Conservation (phyloP, 805 yeast species). For the Metschnikowia amazonensis region DNA sequence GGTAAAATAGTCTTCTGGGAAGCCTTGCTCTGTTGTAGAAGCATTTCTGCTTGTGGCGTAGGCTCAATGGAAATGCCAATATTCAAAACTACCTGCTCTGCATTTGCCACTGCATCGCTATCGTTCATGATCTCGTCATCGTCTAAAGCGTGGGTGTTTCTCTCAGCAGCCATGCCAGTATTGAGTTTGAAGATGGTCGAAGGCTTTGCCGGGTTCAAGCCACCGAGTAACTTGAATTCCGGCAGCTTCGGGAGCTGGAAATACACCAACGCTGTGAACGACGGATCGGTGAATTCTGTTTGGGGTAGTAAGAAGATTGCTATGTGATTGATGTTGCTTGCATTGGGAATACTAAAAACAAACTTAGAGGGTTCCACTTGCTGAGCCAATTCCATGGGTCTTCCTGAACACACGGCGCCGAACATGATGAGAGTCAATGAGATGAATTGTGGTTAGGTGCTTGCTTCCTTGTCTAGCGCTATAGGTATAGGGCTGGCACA, state of each 20-base stretch:
- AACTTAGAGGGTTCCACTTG: constrained; percentile 70
- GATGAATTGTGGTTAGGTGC: neutral
- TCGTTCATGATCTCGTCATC: constrained; percentile 26
- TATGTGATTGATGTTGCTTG: constrained; percentile 68
- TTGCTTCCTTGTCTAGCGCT: neutral
- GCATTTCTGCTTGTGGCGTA: constrained; percentile 56
- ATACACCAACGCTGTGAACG: constrained; percentile 78
- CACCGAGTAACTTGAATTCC: constrained; percentile 65
- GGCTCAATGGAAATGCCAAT: constrained; percentile 95
- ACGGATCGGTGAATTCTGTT: constrained; percentile 57
- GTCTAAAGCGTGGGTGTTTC: constrained; percentile 25
- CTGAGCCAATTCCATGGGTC: constrained; percentile 53
- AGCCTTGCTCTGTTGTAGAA: constrained; percentile 44
- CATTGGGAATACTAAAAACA: constrained; percentile 59
- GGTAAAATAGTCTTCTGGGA: constrained; percentile 21
- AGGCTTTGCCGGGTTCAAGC: constrained; percentile 63
- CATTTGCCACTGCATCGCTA: constrained; percentile 21
- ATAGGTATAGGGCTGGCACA: neutral
- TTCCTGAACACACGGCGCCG: constrained; percentile 73
- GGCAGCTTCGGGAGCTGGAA: constrained; percentile 70
- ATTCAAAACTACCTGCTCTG: constrained; percentile 20
- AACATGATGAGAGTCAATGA: constrained; percentile 45
- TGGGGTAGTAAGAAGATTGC: constrained; percentile 86
- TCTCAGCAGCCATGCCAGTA: constrained; percentile 24
- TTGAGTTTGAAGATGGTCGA: constrained; percentile 88